Conservation (phyloP, 805 yeast species). For the Kregervanrija pseudodelftensis region DNA sequence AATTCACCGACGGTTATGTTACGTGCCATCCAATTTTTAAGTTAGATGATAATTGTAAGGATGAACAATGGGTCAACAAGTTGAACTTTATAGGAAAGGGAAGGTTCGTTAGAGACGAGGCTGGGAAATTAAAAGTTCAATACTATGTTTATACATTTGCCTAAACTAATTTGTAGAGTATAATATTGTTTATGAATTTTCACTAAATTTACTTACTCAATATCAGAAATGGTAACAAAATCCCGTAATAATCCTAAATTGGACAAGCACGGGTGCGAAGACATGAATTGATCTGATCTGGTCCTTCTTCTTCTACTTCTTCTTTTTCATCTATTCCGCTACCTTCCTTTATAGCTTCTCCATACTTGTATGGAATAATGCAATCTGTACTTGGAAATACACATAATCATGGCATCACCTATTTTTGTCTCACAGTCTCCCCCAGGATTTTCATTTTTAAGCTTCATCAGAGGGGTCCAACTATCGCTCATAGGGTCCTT, state of each 20-base stretch:
- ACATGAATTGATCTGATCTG: no score
- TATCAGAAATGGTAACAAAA: no score
- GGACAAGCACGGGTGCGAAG: no score
- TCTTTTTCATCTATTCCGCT: no score
- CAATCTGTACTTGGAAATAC: no score
- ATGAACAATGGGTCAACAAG: slow-evolving; percentile 43
- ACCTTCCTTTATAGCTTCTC: no score
- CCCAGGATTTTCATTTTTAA: slow-evolving; percentile 41
- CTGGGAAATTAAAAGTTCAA: slow-evolving; percentile 44
- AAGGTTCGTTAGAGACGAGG: slow-evolving; percentile 42
- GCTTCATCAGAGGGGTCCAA: slow-evolving; percentile 49
- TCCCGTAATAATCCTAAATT: no score
- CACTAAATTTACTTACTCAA: no score
- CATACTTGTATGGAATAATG: no score
- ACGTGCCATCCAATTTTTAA: slow-evolving; percentile 40
- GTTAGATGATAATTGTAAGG: slow-evolving; percentile 35
- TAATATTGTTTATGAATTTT: no score
- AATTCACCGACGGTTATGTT: slow-evolving; percentile 42
- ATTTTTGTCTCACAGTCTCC: slow-evolving; percentile 51
- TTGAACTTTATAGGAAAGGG: slow-evolving; percentile 53
- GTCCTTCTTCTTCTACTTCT: no score
- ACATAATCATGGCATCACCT: slow-evolving; percentile 46
- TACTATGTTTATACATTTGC: slow-evolving; percentile 7
- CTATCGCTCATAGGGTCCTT: slow-evolving; percentile 43
- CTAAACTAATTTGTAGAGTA: background rate